Evolutionary conservation across 202 grass and related monocot species (phyloP).

Genomic region (Zizania palustris): DNA sequence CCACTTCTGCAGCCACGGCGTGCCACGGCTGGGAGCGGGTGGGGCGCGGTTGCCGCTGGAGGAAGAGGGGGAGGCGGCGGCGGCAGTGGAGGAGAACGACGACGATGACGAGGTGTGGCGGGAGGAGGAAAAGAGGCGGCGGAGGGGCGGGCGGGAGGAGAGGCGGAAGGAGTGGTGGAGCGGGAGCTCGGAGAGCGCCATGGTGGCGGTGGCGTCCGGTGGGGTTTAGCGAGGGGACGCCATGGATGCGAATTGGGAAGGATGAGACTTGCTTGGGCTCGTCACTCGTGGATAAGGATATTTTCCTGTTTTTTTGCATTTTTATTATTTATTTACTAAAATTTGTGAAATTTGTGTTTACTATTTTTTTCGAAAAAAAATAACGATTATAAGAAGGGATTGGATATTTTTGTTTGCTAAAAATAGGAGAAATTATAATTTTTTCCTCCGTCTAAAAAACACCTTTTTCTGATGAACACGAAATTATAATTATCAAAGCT

Average conservation of each 20-base stretch:
- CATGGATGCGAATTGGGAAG: constrained; percentile 34
- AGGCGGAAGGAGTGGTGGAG: constrained; percentile 66
- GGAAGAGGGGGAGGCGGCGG: constrained; percentile 11
- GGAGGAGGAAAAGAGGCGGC: constrained; percentile 50
- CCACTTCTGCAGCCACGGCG: constrained; percentile 83
- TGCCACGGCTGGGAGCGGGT: constrained; percentile 27
- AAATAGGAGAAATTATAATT: no score
- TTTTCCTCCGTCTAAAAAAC: no score
- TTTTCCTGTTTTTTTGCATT: background rate
- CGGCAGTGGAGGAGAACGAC: constrained; percentile 28
- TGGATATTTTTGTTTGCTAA: no score
- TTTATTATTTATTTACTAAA: no score
- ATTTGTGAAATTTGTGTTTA: no score
- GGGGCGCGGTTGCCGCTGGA: constrained; percentile 42
- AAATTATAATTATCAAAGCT: no score
- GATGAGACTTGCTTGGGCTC: background rate
- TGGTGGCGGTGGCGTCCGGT: constrained; percentile 11
- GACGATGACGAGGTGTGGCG: constrained; percentile 13
- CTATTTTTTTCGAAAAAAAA: no score
- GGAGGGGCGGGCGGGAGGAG: constrained; percentile 51
- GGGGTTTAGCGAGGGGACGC: constrained; percentile 56
- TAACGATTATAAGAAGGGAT: no score
- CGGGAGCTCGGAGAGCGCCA: constrained; percentile 76
- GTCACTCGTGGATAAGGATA: constrained; percentile 33
- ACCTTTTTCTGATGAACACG: no score